Evolutionary conservation across 345 rosid genomes (phyloP).

Genomic region (Arabidopsis suecica): DNA sequence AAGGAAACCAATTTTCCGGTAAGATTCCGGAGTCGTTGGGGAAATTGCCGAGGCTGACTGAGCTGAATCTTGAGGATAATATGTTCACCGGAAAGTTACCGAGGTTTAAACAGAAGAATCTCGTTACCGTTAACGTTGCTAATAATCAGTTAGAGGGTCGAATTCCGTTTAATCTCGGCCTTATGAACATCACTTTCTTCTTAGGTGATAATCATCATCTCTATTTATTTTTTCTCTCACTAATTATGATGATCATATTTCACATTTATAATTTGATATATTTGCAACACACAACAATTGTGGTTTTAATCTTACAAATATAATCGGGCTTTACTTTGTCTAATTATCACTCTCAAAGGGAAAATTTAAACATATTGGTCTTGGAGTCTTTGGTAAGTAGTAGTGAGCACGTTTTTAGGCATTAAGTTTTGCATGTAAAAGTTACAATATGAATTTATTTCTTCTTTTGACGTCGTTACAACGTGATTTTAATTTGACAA

Average conservation of each 20-base stretch:
- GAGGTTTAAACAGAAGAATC: constrained; percentile 48
- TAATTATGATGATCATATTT: no score
- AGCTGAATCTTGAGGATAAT: constrained; percentile 62
- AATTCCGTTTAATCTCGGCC: constrained; percentile 54
- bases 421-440: constrained; percentile 2
- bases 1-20: constrained; percentile 58
- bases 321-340: neutral
- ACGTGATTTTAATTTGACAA: neutral
- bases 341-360: neutral
- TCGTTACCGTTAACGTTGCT: constrained; percentile 53
- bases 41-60: constrained; percentile 49
- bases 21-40: constrained; percentile 61
- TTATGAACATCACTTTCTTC: constrained; percentile 50
- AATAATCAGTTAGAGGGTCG: constrained; percentile 60
- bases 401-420: constrained; percentile 31
- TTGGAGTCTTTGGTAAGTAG: constrained; percentile 20
- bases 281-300: no score
- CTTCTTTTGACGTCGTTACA: neutral
- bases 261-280: no score
- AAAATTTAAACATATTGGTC: neutral
- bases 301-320: no score
- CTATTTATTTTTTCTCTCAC: neutral
- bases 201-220: constrained; percentile 47
- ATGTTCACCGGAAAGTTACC: constrained; percentile 64
- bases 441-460: neutral